Evolutionary conservation across 2,329 filamentous ascomycete genomes (phyloP).

Genomic region (Cladosporium oxysporum): DNA sequence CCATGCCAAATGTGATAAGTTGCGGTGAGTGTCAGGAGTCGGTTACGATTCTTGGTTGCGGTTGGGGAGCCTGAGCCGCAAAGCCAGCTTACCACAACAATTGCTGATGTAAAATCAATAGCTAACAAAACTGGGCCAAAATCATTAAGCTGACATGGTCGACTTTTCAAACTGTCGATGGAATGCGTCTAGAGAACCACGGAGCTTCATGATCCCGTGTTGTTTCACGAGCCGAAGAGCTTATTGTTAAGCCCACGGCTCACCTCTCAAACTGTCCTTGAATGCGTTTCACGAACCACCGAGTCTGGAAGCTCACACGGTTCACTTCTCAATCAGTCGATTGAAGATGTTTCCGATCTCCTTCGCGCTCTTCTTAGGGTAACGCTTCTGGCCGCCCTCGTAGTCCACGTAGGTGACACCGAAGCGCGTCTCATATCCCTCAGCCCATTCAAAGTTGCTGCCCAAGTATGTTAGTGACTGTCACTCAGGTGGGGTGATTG

Average conservation of each 20-base stretch:
- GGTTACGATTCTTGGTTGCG: background rate
- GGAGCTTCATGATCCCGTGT: background rate
- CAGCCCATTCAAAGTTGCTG: slow-evolving; percentile 87
- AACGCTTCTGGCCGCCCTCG: slow-evolving; percentile 72
- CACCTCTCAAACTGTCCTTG: background rate
- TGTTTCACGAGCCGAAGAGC: background rate
- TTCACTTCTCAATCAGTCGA: slow-evolving; percentile 8
- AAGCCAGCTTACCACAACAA: background rate
- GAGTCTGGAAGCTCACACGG: background rate
- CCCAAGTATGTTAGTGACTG: slow-evolving; percentile 17
- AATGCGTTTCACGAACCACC: background rate
- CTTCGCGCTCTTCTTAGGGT: slow-evolving; percentile 81
- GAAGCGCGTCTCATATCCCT: slow-evolving; percentile 84
- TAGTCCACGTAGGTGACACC: slow-evolving; percentile 86
- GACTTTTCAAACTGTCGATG: background rate
- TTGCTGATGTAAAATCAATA: background rate
- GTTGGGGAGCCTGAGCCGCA: background rate
- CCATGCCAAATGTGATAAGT: background rate
- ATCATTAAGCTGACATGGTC: background rate
- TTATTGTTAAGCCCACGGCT: background rate
- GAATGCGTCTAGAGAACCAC: background rate
- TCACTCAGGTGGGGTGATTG: background rate
- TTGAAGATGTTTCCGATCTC: slow-evolving; percentile 51
- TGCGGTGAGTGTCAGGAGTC: background rate
- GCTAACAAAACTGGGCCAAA: background rate